A percentile compares a stretch with the other conserved stretches of the same genome.
phyloP scores from a whole-genome alignment of 371 early-diverging fungal species.

The Circinella umbellata region DNA sequence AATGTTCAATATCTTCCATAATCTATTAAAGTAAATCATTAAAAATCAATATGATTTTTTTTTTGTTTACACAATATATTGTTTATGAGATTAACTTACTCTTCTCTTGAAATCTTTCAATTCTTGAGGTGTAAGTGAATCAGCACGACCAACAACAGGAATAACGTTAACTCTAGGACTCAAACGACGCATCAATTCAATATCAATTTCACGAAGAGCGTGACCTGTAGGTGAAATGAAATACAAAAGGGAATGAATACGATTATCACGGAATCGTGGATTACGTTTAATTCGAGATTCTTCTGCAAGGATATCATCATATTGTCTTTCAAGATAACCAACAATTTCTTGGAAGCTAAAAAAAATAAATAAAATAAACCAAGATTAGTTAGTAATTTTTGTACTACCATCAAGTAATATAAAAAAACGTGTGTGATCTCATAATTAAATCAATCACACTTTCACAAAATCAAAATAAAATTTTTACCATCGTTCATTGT shows the following conservation, averaged over 20 bases:
- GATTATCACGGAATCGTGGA: conserved; percentile 95
- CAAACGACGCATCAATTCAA: conserved; percentile 94
- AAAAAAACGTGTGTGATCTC: too few species aligned
- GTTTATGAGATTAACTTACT: conserved; percentile 40
- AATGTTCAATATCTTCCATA: conserved; percentile 92
- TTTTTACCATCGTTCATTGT: conserved; percentile 76
- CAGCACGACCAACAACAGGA: conserved; percentile 87
- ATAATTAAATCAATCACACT: too few species aligned
- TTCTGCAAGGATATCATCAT: conserved; percentile 95
- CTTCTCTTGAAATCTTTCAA: conserved; percentile 84
- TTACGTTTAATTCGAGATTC: conserved; percentile 95
- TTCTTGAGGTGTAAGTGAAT: conserved; percentile 78
- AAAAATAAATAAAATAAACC: neutral
- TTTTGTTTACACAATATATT: neutral
- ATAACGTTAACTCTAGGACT: conserved; percentile 95
- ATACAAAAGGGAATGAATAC: conserved; percentile 97
- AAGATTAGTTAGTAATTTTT: neutral
- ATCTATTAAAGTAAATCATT: conserved; percentile 42
- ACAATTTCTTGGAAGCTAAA: conserved; percentile 83
- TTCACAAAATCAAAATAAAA: neutral
- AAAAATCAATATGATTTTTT: neutral
- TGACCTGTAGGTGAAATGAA: conserved; percentile 98
- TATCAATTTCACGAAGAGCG: conserved; percentile 95
- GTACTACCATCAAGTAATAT: neutral
- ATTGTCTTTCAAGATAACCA: conserved; percentile 92